Conservation (phyloP, 306 rosid species). For the Mucuna pruriens region DNA sequence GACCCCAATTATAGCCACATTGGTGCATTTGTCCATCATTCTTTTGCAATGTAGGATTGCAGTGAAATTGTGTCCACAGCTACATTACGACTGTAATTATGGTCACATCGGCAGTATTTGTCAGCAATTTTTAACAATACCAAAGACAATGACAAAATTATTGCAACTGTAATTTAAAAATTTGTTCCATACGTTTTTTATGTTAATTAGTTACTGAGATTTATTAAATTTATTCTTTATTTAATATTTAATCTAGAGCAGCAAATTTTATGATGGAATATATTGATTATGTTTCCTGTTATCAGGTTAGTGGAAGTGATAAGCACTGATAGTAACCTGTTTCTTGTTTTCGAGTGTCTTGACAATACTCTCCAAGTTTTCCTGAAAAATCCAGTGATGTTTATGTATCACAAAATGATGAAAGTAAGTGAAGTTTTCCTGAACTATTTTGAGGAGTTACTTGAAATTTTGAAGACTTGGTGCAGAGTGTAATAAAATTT, state of each 20-base stretch:
- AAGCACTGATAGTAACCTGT: not conserved
- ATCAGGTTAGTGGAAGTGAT: conserved; percentile 16
- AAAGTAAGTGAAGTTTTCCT: conserved; percentile 18
- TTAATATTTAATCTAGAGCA: not conserved
- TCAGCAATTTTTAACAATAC: no score
- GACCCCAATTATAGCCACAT: no score
- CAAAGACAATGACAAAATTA: no score
- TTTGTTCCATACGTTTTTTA: not conserved
- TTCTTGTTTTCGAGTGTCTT: conserved; percentile 7
- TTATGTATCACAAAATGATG: no score
- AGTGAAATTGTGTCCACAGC: no score
- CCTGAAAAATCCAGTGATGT: not conserved
- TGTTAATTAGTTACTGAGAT: not conserved
- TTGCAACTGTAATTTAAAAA: not conserved
- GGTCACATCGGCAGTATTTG: no score
- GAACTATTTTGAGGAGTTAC: not conserved
- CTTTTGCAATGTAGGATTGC: no score
- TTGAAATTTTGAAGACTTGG: not conserved
- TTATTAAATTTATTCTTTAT: not conserved
- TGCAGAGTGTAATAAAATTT: not conserved
- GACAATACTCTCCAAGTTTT: not conserved
- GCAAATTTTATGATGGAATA: not conserved
- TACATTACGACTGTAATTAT: no score
- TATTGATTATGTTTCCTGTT: conserved; percentile 1
- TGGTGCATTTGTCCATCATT: no score